Evolutionary conservation across 345 rosid genomes (phyloP).

Genomic region (Dovyalis caffra): DNA sequence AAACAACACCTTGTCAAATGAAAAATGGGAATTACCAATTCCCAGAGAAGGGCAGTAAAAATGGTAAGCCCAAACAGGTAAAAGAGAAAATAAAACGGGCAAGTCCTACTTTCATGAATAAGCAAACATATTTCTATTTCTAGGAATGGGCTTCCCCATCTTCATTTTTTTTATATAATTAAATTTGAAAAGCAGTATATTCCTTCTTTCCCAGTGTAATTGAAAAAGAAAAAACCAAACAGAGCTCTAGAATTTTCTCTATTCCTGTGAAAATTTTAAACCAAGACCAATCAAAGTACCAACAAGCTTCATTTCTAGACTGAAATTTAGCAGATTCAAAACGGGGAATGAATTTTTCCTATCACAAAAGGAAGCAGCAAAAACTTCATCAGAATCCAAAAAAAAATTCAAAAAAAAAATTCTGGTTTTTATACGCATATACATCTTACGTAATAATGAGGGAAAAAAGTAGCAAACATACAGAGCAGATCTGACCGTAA

Average conservation of each 20-base stretch:
- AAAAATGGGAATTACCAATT: background rate
- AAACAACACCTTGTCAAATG: background rate
- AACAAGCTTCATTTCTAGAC: background rate
- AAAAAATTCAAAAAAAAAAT: background rate
- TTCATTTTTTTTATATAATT: background rate
- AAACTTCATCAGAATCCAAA: background rate
- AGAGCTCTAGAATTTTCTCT: background rate
- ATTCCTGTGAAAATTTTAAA: background rate
- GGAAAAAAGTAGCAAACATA: background rate
- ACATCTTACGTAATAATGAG: background rate
- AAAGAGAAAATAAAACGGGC: background rate
- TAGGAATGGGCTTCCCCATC: background rate
- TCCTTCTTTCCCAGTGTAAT: background rate
- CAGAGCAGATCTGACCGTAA: conserved; percentile 13
- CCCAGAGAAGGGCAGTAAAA: background rate
- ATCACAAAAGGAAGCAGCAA: background rate
- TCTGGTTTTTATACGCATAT: background rate
- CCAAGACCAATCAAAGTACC: background rate
- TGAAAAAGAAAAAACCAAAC: background rate
- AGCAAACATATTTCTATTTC: background rate
- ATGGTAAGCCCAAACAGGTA: background rate
- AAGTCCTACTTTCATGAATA: background rate
- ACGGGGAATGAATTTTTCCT: background rate
- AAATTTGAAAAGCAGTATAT: background rate
- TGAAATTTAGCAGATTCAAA: background rate